These are phyloP conservation scores for Sporothrix euskadiensis DNA, from an alignment of 2,329 filamentous ascomycete species.

Conservation along the genomic window DNA sequence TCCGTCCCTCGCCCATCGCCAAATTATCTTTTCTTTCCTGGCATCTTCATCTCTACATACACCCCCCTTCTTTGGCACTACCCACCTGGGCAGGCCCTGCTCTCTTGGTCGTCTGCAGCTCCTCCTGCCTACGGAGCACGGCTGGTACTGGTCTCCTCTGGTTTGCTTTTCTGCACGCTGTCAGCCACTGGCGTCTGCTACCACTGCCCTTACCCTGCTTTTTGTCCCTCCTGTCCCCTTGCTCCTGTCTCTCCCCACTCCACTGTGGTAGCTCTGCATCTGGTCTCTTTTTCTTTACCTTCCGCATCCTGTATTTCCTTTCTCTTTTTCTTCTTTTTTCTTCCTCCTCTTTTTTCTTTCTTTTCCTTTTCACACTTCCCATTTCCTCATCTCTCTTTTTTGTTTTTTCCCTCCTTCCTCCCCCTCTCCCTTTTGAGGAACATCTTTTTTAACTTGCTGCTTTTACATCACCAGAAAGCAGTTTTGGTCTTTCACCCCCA, in stretches of 20 bases:
- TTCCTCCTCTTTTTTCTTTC: not conserved
- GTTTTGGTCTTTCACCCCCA: not conserved
- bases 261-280: not conserved
- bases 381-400: not conserved
- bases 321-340: not conserved
- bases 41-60: conserved; percentile 30
- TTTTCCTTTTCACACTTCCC: not conserved
- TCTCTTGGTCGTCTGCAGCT: not conserved
- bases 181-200: not conserved
- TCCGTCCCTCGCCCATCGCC: not conserved
- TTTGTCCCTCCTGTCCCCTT: not conserved
- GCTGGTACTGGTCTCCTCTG: not conserved
- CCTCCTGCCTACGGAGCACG: conserved; percentile 6
- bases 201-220: not conserved
- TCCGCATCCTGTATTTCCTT: not conserved
- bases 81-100: not conserved
- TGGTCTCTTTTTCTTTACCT: conserved; percentile 17
- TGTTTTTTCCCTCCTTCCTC: not conserved
- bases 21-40: conserved; percentile 25
- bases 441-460: not conserved
- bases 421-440: not conserved
- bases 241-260: not conserved
- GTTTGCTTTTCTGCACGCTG: not conserved
- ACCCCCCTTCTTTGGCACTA: conserved; percentile 26
- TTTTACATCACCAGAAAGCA: conserved; percentile 18